phyloP scores from a whole-genome alignment of 345 rosid species.

The Populus pruinosa region DNA sequence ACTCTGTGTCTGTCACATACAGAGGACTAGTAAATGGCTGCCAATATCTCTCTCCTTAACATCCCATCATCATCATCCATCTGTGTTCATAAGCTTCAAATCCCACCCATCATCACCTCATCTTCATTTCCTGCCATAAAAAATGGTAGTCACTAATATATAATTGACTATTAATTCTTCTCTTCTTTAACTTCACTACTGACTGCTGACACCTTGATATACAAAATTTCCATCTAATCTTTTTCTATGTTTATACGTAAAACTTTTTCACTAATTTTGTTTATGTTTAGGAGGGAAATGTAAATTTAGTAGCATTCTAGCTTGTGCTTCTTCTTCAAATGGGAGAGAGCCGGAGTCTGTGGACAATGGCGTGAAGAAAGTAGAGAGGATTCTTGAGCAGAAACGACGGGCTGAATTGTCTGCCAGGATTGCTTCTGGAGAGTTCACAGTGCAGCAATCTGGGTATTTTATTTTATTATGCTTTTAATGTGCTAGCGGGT shows the following conservation, averaged over 20 bases:
- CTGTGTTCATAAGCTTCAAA: neutral
- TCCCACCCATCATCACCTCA: conserved; percentile 8
- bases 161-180: neutral
- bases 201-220: no score
- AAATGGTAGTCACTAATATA: neutral
- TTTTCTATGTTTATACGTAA: neutral
- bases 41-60: conserved; percentile 32
- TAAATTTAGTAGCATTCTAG: conserved; percentile 19
- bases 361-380: conserved; percentile 36
- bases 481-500: neutral
- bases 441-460: conserved; percentile 58
- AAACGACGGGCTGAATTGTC: conserved; percentile 74
- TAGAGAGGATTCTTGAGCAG: conserved; percentile 50
- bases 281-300: conserved; percentile 12
- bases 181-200: no score
- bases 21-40: conserved; percentile 17
- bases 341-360: conserved; percentile 54
- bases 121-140: neutral
- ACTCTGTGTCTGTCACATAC: no score
- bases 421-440: conserved; percentile 80
- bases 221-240: neutral
- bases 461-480: conserved; percentile 35
- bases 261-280: neutral
- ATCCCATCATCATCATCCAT: conserved; percentile 13
- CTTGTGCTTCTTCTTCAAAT: conserved; percentile 54